Conservation (phyloP, 805 yeast genomes). For the Saccharomycopsis vini region DNA sequence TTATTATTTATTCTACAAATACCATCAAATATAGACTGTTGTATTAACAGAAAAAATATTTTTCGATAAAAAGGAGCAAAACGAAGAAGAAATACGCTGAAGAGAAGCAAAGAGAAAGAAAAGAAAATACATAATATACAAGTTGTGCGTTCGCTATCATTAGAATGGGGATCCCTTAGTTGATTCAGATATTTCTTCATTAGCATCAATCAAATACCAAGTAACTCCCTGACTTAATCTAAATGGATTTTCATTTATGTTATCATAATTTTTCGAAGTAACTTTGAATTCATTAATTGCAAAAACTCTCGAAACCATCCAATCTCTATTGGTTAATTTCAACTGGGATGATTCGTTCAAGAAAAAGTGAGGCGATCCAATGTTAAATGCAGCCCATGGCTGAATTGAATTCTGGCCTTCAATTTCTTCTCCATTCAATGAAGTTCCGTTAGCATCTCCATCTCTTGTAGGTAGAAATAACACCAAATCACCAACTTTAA, state of each 20-base stretch:
- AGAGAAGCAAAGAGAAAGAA: too few relatives aligned
- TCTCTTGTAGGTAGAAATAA: constrained; percentile 73
- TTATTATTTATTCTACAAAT: too few relatives aligned
- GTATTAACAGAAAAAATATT: too few relatives aligned
- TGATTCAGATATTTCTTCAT: constrained; percentile 16
- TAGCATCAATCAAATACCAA: constrained; percentile 59
- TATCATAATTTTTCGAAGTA: constrained; percentile 33
- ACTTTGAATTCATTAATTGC: constrained; percentile 48
- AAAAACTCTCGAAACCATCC: constrained; percentile 70
- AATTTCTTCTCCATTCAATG: constrained; percentile 21
- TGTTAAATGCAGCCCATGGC: constrained; percentile 94
- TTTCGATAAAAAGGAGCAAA: too few relatives aligned
- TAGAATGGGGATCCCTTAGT: too few relatives aligned
- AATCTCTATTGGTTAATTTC: constrained; percentile 41
- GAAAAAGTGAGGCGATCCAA: constrained; percentile 80
- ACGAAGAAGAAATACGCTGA: too few relatives aligned
- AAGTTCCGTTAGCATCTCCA: constrained; percentile 25
- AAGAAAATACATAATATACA: too few relatives aligned
- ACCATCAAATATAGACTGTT: too few relatives aligned
- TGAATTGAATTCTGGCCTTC: too few relatives aligned
- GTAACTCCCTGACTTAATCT: constrained; percentile 49
- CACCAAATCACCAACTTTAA: constrained; percentile 68
- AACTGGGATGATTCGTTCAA: constrained; percentile 38
- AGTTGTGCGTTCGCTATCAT: too few relatives aligned
- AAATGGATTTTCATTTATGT: constrained; percentile 49